phyloP scores from a whole-genome alignment of 2,329 filamentous ascomycete genomes.

The Pseudogymnoascus sp. region DNA sequence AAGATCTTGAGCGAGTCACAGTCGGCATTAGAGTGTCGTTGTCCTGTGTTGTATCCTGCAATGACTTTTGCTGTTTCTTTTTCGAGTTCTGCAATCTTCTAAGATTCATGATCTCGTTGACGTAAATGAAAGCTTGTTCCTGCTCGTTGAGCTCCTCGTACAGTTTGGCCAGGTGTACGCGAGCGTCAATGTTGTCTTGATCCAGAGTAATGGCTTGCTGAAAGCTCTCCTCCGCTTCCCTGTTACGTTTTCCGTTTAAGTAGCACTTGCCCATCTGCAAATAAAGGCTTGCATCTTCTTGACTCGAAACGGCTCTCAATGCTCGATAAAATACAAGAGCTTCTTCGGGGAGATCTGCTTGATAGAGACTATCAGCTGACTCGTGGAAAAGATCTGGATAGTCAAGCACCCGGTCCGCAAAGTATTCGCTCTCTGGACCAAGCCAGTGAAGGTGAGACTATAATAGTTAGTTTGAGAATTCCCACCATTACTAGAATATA shows the following conservation, averaged over 20 bases:
- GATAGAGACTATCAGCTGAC: constrained; percentile 50
- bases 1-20: constrained; percentile 11
- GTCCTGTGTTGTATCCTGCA: constrained; percentile 32
- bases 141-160: constrained; percentile 68
- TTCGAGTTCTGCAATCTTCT: constrained; percentile 33
- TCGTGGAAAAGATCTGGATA: constrained; percentile 77
- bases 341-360: constrained; percentile 41
- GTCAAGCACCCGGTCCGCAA: constrained; percentile 46
- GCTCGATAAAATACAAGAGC: constrained; percentile 51
- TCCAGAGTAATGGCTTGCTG: constrained; percentile 66
- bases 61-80: constrained; percentile 24
- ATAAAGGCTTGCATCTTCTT: constrained; percentile 37
- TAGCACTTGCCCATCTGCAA: constrained; percentile 54
- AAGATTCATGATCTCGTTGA: constrained; percentile 65
- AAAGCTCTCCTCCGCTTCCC: constrained; percentile 70
- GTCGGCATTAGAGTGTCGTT: constrained; percentile 11
- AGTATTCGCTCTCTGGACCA: constrained; percentile 48
- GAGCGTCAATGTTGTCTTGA: constrained; percentile 63
- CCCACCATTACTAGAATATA: not conserved
- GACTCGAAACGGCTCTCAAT: constrained; percentile 40
- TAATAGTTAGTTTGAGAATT: constrained; percentile 13
- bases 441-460: constrained; percentile 63
- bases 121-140: constrained; percentile 68
- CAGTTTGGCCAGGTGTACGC: constrained; percentile 72
- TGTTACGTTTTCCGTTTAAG: constrained; percentile 51